phyloP scores from a whole-genome alignment of 148 eudicot genomes.

The Euryodendron excelsum region DNA sequence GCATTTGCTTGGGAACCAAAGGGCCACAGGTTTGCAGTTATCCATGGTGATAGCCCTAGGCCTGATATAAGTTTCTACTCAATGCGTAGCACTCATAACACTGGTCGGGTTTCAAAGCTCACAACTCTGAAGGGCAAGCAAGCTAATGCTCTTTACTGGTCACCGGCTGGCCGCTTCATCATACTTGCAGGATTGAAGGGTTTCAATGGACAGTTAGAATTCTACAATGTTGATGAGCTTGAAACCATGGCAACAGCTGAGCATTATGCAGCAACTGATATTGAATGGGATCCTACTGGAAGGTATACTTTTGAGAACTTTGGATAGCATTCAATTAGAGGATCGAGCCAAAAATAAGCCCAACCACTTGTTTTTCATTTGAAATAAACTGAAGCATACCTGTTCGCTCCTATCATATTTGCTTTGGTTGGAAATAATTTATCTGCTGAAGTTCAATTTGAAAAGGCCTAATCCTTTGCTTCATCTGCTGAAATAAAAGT shows the following conservation, averaged over 20 bases:
- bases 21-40: constrained; percentile 92
- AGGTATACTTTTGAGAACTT: constrained; percentile 47
- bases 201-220: constrained; percentile 94
- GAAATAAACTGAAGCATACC: background rate
- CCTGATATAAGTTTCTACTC: constrained; percentile 90
- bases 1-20: constrained; percentile 99
- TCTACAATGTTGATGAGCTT: constrained; percentile 93
- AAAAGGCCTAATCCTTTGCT: background rate
- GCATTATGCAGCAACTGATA: constrained; percentile 84
- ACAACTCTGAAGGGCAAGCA: constrained; percentile 82
- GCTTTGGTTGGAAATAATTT: background rate
- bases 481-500: background rate
- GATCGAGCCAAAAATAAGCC: background rate
- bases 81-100: constrained; percentile 59
- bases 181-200: constrained; percentile 90
- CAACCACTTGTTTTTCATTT: background rate
- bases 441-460: background rate
- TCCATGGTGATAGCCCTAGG: constrained; percentile 89
- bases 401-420: background rate
- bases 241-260: constrained; percentile 94
- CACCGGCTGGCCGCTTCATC: constrained; percentile 75
- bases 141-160: constrained; percentile 96
- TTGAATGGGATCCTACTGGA: constrained; percentile 99
- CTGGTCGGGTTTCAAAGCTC: constrained; percentile 79
- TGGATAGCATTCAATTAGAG: background rate